These are phyloP conservation scores for Allium sativum DNA, from an alignment of 106 monocot genomes.

Conservation along the genomic window DNA sequence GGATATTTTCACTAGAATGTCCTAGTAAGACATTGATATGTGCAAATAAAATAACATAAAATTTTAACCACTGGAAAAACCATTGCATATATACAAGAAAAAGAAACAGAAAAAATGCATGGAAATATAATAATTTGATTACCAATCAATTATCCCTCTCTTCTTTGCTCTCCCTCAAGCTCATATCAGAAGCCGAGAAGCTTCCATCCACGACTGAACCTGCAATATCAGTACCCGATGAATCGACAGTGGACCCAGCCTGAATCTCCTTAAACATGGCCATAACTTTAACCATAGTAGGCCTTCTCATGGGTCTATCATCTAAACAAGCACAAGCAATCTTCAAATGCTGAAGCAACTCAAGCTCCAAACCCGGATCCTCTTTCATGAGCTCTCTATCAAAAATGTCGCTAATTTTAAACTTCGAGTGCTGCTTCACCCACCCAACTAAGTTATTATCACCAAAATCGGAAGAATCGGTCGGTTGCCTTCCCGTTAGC, in stretches of 20 bases:
- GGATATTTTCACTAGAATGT: no score
- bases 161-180: slow-evolving; percentile 59
- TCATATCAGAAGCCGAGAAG: slow-evolving; percentile 35
- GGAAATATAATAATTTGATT: no score
- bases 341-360: slow-evolving; percentile 71
- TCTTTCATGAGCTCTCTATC: slow-evolving; percentile 50
- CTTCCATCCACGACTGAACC: slow-evolving; percentile 13
- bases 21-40: no score
- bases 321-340: slow-evolving; percentile 75
- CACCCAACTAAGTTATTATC: slow-evolving; percentile 85
- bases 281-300: slow-evolving; percentile 83
- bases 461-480: slow-evolving; percentile 72
- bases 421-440: slow-evolving; percentile 73
- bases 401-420: slow-evolving; percentile 46
- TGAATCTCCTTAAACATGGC: slow-evolving; percentile 93
- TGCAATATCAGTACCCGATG: slow-evolving; percentile 3
- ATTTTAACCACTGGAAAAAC: no score
- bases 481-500: slow-evolving; percentile 63
- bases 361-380: slow-evolving; percentile 41
- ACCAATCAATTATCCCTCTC: slow-evolving; percentile 20
- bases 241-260: slow-evolving; percentile 26
- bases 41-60: no score
- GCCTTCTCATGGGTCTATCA: slow-evolving; percentile 54
- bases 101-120: no score
- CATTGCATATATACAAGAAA: no score